These are phyloP conservation scores for Sedum album DNA, from an alignment of 164 flowering plant genomes.

Conservation along the genomic window DNA sequence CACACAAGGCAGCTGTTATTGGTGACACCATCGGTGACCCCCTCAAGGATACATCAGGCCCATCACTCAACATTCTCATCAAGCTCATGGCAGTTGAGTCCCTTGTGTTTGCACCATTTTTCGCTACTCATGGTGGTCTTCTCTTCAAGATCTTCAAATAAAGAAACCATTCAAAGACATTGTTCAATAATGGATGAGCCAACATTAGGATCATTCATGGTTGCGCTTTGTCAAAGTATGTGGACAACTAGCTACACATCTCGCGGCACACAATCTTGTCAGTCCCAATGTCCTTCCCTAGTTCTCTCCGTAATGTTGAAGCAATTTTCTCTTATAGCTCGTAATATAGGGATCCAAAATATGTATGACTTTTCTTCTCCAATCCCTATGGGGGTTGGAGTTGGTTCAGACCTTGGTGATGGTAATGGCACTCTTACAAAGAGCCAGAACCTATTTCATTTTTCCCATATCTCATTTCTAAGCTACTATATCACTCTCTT, in stretches of 20 bases:
- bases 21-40: constrained; percentile 46
- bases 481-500: neutral
- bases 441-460: neutral
- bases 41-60: constrained; percentile 43
- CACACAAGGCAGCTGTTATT: constrained; percentile 43
- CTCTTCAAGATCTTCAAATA: constrained; percentile 22
- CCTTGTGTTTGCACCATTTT: constrained; percentile 42
- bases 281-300: neutral
- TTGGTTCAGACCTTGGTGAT: neutral
- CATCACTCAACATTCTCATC: constrained; percentile 42
- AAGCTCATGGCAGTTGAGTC: constrained; percentile 51
- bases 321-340: neutral
- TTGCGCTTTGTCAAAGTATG: no score
- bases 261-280: neutral
- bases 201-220: neutral
- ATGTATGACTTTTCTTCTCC: no score
- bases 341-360: neutral
- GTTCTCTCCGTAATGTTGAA: neutral
- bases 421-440: no score
- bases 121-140: constrained; percentile 39
- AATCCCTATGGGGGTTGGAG: neutral
- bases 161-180: neutral
- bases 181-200: neutral
- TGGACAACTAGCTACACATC: neutral
- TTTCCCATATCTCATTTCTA: neutral